phyloP scores from a whole-genome alignment of 805 yeast species.

The Ogataea ganodermae region DNA sequence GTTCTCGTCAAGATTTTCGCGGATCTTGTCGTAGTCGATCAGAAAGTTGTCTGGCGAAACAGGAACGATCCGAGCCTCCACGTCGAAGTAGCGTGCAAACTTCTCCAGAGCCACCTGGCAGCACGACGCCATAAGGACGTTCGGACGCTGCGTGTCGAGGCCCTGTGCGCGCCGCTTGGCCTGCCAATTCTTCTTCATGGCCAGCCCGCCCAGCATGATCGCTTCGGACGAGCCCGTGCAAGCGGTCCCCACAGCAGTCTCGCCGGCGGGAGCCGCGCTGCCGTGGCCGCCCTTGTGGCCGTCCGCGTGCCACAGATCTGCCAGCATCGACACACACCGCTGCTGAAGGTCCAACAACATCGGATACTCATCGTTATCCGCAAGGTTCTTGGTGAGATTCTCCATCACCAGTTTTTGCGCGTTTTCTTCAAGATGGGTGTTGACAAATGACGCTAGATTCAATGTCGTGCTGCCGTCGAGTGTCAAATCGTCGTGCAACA shows the following conservation, averaged over 20 bases:
- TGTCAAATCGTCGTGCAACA: slow-evolving; percentile 71
- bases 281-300: too few relatives aligned
- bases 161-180: slow-evolving; percentile 60
- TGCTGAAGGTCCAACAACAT: slow-evolving; percentile 76
- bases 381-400: slow-evolving; percentile 82
- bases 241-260: slow-evolving; percentile 75
- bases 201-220: slow-evolving; percentile 89
- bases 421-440: slow-evolving; percentile 62
- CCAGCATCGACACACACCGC: slow-evolving; percentile 78
- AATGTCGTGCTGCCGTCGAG: slow-evolving; percentile 84
- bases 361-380: slow-evolving; percentile 94
- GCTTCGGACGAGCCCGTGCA: slow-evolving; percentile 96
- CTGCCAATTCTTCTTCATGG: slow-evolving; percentile 91
- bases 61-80: slow-evolving; percentile 75
- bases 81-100: slow-evolving; percentile 92
- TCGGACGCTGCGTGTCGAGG: slow-evolving; percentile 64
- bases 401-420: slow-evolving; percentile 59
- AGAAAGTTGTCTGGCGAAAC: slow-evolving; percentile 64
- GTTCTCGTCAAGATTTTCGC: slow-evolving; percentile 77
- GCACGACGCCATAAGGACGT: slow-evolving; percentile 88
- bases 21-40: slow-evolving; percentile 61
- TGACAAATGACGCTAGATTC: slow-evolving; percentile 88
- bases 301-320: slow-evolving; percentile 75
- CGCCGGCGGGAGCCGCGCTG: too few relatives aligned
- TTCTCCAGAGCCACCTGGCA: slow-evolving; percentile 94